phyloP scores from a whole-genome alignment of 106 monocot genomes.

The Ottelia alismoides region DNA sequence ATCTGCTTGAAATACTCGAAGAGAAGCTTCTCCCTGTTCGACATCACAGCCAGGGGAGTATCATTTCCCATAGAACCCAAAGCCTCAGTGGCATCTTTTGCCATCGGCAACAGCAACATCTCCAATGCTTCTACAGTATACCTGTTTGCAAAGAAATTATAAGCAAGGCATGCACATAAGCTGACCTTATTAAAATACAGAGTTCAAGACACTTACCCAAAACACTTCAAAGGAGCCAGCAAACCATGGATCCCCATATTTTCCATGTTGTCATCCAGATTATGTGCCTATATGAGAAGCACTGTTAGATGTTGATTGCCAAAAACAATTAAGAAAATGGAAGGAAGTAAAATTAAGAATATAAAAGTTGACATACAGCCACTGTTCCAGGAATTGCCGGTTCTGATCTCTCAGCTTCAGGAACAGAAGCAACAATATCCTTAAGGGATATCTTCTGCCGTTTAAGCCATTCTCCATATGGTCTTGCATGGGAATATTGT shows the following conservation, averaged over 20 bases:
- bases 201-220: constrained; percentile 57
- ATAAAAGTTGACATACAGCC: constrained; percentile 29
- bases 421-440: constrained; percentile 66
- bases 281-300: constrained; percentile 26
- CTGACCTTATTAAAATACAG: background rate
- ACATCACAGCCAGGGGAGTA: constrained; percentile 95
- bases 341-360: background rate
- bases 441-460: constrained; percentile 73
- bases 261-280: constrained; percentile 40
- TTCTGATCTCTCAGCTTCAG: constrained; percentile 33
- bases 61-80: constrained; percentile 99
- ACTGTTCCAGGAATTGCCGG: constrained; percentile 47
- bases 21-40: constrained; percentile 76
- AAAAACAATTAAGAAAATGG: no score
- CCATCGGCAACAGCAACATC: constrained; percentile 95
- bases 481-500: constrained; percentile 79
- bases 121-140: constrained; percentile 96
- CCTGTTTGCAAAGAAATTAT: constrained; percentile 22
- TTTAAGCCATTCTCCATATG: constrained; percentile 86
- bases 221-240: constrained; percentile 81
- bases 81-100: constrained; percentile 85
- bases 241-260: constrained; percentile 70
- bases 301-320: no score
- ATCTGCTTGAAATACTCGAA: constrained; percentile 99
- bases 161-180: background rate